phyloP scores from a whole-genome alignment of 2,329 filamentous ascomycete genomes.

The Talaromyces sp. region DNA sequence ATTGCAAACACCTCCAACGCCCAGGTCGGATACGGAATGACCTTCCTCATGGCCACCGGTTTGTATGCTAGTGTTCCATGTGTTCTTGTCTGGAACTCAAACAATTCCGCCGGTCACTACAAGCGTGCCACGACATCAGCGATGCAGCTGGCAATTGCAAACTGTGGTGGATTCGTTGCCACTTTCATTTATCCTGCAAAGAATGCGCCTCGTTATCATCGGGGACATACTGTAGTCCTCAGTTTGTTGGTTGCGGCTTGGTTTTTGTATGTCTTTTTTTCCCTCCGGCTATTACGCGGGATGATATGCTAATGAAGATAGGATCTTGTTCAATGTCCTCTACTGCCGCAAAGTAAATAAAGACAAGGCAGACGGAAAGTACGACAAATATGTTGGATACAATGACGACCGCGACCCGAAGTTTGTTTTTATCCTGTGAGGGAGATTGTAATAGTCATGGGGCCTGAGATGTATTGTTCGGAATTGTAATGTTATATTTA shows the following conservation, averaged over 20 bases:
- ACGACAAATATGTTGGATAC: conserved; percentile 54
- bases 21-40: conserved; percentile 62
- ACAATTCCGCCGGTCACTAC: conserved; percentile 67
- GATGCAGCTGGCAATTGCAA: conserved; percentile 64
- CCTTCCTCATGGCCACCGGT: conserved; percentile 64
- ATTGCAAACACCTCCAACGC: conserved; percentile 56
- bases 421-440: conserved; percentile 59
- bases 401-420: conserved; percentile 63
- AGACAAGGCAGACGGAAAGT: conserved; percentile 60
- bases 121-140: conserved; percentile 66
- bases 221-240: conserved; percentile 61
- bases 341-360: conserved; percentile 63
- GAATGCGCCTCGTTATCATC: conserved; percentile 57
- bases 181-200: conserved; percentile 60
- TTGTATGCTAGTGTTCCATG: conserved; percentile 62
- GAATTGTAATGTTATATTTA: not conserved
- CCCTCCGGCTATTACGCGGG: not conserved
- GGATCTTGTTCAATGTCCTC: conserved; percentile 58
- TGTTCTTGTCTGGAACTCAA: conserved; percentile 64
- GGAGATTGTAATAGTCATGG: no score
- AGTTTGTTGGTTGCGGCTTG: conserved; percentile 60
- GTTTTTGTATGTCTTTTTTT: conserved; percentile 54
- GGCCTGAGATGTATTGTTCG: not conserved
- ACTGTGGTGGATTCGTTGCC: conserved; percentile 65
- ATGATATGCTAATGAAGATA: conserved; percentile 27